These are phyloP conservation scores for Nemania diffusa DNA, from an alignment of 2,329 filamentous ascomycete species.

Conservation along the genomic window DNA sequence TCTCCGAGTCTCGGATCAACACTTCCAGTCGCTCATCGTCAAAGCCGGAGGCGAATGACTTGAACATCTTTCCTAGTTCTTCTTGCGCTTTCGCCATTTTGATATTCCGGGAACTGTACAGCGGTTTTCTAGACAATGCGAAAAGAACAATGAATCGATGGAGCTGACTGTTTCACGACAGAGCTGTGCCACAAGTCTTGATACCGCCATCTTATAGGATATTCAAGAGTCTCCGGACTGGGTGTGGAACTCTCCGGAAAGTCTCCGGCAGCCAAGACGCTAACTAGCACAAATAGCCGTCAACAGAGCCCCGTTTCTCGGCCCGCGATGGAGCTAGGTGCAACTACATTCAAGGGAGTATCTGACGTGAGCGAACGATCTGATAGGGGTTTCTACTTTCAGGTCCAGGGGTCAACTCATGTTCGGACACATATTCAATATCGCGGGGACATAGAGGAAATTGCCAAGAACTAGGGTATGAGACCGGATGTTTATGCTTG, in stretches of 20 bases:
- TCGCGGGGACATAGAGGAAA: too few relatives aligned
- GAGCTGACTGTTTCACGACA: not conserved
- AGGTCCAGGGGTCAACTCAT: too few relatives aligned
- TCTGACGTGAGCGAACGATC: not conserved
- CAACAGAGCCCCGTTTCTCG: not conserved
- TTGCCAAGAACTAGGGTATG: too few relatives aligned
- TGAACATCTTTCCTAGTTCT: conserved; percentile 40
- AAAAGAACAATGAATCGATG: not conserved
- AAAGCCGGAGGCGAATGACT: conserved; percentile 18
- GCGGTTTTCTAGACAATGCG: not conserved
- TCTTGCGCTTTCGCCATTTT: conserved; percentile 38
- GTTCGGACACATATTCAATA: too few relatives aligned
- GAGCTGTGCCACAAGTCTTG: not conserved
- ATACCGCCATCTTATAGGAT: not conserved
- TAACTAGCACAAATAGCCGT: not conserved
- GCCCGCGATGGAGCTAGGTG: not conserved
- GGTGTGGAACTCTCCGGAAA: conserved; percentile 27
- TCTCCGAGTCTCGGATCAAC: conserved; percentile 37
- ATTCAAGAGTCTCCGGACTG: not conserved
- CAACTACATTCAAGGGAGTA: not conserved
- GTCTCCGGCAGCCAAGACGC: conserved; percentile 26
- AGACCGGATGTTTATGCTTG: too few relatives aligned
- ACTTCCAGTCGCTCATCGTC: conserved; percentile 37
- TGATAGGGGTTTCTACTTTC: not conserved
- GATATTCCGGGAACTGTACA: not conserved